Base-by-base conservation (phyloP, 163 green algal genomes). In the Scenedesmus sp. region DNA sequence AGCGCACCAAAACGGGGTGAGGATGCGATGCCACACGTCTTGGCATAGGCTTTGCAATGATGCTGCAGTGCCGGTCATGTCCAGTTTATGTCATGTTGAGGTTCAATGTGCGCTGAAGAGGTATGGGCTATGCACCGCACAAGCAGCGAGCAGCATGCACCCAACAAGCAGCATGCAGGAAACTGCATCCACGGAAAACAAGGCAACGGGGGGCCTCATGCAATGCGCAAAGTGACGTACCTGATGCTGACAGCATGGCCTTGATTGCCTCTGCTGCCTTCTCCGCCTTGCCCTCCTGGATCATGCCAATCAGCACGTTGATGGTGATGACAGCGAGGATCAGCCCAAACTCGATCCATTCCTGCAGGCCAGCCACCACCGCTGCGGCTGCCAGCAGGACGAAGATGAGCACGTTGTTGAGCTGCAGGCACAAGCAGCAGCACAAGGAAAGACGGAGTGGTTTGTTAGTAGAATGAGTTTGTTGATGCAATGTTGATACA, bases 231-330 rank as follows among this genome's bases (percentile, higher is more conserved):
- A 53, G 73, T 83, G 10, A n/a, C 86, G 1, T 73, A 87, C 86
- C 86, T 61, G 81, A 81, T 40, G 83, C 83, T 5, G 89, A 92
- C 18, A 92, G 89, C 89, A 92, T 92, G 37, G 89, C 89, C n/a
- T 92, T 92, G 88, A 92, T 88, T 13, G 88, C 88, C 42, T 92
- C 88, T 65, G 88, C 88, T 68, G 88, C 91, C 59, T 91, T 94
- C 79, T 94, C 92, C 61, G 92, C 92, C 89, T 94, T 94, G 88
- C 92, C 92, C 72, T 94, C 92, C 73, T 94, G 92, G 9, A 91
- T 56, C 65, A 94, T 80, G 61, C 92, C 92, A 43, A 94, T 94
- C 15, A 81, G n/a, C 5, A 90, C 87, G 42, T 93, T 92, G 81
- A 92, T 90, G 42, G 73, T 81, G 0, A 93, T 43, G 22, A 93